These are phyloP conservation scores for Sporodiniella umbellata DNA, from an alignment of 371 early-diverging fungal genomes.

Conservation along the genomic window DNA sequence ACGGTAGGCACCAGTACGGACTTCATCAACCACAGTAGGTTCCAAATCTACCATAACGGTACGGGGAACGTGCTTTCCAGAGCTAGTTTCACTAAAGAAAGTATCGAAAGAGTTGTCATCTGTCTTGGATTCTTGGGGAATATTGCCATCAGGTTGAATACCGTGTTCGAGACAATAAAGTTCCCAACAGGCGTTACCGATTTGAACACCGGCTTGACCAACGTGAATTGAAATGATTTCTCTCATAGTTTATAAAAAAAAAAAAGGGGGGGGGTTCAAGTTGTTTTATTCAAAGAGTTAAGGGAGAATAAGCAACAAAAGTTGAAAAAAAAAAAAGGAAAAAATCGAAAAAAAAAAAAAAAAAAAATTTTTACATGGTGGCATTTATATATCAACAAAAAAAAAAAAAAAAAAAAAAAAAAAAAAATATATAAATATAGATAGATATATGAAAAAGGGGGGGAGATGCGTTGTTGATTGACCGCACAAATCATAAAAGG, in stretches of 20 bases:
- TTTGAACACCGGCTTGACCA: constrained; percentile 99
- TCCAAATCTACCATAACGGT: constrained; percentile 98
- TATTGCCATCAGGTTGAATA: constrained; percentile 95
- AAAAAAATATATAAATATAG: background rate
- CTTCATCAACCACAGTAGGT: constrained; percentile 97
- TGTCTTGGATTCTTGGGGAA: constrained; percentile 57
- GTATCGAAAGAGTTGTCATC: constrained; percentile 60
- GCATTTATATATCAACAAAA: too few relatives aligned
- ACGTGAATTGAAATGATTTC: constrained; percentile 98
- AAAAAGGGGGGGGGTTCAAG: constrained; percentile 9
- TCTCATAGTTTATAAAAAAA: too few relatives aligned
- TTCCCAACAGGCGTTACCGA: constrained; percentile 99
- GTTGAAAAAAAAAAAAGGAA: constrained; percentile 1
- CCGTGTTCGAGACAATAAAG: constrained; percentile 97
- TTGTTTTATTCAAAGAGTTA: constrained; percentile 22
- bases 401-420: constrained; percentile 1
- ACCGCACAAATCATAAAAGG: constrained; percentile 1
- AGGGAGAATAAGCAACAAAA: constrained; percentile 22
- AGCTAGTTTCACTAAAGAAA: constrained; percentile 95
- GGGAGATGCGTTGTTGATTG: background rate
- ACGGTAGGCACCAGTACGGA: constrained; percentile 94
- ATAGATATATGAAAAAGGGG: background rate
- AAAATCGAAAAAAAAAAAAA: background rate
- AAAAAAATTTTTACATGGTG: background rate
- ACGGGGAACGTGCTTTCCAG: constrained; percentile 98